These are phyloP conservation scores for Nidula microcarpa DNA, from an alignment of 768 basidiomycete genomes.

Conservation along the genomic window DNA sequence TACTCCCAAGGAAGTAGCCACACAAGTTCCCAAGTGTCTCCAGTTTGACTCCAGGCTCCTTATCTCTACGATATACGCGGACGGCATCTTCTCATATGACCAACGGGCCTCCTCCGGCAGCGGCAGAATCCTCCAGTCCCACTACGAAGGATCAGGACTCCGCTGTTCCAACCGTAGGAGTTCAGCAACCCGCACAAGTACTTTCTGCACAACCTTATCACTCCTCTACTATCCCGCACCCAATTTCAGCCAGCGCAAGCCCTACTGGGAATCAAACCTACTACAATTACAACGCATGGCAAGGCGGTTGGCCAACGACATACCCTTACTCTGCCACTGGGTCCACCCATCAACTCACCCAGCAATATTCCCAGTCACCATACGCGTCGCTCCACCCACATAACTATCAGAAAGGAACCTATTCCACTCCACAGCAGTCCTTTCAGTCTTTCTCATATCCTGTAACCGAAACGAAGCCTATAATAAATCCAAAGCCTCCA, in stretches of 20 bases:
- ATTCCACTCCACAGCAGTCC: not conserved
- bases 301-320: slow-evolving; percentile 4
- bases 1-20: too few species aligned
- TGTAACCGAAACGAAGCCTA: too few species aligned
- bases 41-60: too few species aligned
- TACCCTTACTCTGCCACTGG: slow-evolving; percentile 2
- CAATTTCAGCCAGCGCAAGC: not conserved
- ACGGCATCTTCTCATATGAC: slow-evolving; percentile 21
- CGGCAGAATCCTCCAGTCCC: slow-evolving; percentile 31
- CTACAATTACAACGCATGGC: slow-evolving; percentile 9
- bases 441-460: too few species aligned
- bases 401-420: not conserved
- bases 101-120: slow-evolving; percentile 35
- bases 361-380: not conserved
- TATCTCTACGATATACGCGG: too few species aligned
- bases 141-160: not conserved
- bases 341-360: not conserved
- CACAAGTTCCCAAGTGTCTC: too few species aligned
- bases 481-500: not conserved
- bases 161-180: not conserved
- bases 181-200: not conserved
- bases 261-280: not conserved
- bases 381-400: not conserved
- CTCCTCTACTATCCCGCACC: not conserved
- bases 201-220: not conserved